phyloP scores from a whole-genome alignment of 2,329 filamentous ascomycete species.

The Capronia coronata region DNA sequence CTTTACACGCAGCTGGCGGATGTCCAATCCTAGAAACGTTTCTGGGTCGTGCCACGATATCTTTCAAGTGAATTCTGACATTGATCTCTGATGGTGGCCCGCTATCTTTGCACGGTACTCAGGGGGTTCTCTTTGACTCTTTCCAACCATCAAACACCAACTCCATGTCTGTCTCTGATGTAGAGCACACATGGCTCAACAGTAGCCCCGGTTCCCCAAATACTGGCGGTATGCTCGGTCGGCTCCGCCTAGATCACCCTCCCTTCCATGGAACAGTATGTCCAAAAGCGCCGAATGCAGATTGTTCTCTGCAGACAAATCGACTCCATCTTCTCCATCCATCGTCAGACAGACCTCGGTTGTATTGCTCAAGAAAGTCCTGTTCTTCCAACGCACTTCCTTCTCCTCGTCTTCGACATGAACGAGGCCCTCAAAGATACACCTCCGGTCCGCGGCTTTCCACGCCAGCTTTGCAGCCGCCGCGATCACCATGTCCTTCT shows the following conservation, averaged over 20 bases:
- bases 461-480: constrained; percentile 12
- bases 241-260: neutral
- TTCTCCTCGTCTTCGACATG: neutral
- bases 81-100: neutral
- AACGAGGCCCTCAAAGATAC: constrained; percentile 9
- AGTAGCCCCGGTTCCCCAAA: neutral
- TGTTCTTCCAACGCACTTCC: neutral
- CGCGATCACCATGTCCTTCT: constrained; percentile 4
- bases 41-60: no score
- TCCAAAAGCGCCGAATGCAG: neutral
- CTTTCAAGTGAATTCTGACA: neutral
- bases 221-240: neutral
- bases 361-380: neutral
- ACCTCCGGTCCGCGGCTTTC: constrained; percentile 2
- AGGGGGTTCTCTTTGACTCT: neutral
- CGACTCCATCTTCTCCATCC: neutral
- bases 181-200: neutral
- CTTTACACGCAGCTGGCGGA: no score
- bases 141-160: constrained; percentile 3
- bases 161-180: neutral
- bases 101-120: neutral
- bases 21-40: no score
- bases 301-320: neutral
- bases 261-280: neutral
- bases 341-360: constrained; percentile 9